Evolutionary conservation across 768 basidiomycete genomes (phyloP).

Genomic region (Sistotremastrum suecicum): DNA sequence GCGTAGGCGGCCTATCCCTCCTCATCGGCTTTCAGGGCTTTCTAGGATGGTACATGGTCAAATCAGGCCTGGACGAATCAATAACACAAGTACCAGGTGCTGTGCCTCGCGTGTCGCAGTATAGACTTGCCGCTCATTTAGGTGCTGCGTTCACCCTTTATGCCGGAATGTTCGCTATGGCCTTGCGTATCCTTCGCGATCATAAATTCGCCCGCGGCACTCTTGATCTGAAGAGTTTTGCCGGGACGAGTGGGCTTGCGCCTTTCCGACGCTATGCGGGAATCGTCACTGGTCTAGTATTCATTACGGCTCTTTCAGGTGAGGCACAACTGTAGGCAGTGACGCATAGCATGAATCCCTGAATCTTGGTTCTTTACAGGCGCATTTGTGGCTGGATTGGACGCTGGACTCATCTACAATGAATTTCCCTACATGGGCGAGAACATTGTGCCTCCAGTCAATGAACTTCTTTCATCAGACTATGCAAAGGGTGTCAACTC

Average conservation of each 20-base stretch:
- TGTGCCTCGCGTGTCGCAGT: constrained; percentile 92
- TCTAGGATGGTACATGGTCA: constrained; percentile 99
- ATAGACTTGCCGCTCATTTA: constrained; percentile 88
- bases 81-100: constrained; percentile 68
- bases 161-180: constrained; percentile 79
- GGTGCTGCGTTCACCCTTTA: constrained; percentile 88
- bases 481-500: constrained; percentile 61
- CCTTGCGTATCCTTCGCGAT: constrained; percentile 62
- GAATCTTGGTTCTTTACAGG: constrained; percentile 30
- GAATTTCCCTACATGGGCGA: constrained; percentile 97
- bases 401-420: constrained; percentile 95
- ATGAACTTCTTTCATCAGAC: constrained; percentile 64
- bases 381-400: constrained; percentile 95
- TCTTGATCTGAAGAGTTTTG: too few relatives aligned
- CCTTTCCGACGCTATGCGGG: constrained; percentile 20
- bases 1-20: constrained; percentile 56
- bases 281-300: constrained; percentile 61
- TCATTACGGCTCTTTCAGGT: constrained; percentile 91
- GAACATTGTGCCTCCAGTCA: constrained; percentile 59
- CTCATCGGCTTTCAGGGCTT: constrained; percentile 86
- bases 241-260: too few relatives aligned
- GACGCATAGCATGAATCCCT: background rate
- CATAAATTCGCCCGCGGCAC: constrained; percentile 42
- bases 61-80: constrained; percentile 81
- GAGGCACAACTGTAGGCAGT: constrained; percentile 11